Conservation (phyloP, 2,329 filamentous ascomycete species). For the Aspergillus texensis region DNA sequence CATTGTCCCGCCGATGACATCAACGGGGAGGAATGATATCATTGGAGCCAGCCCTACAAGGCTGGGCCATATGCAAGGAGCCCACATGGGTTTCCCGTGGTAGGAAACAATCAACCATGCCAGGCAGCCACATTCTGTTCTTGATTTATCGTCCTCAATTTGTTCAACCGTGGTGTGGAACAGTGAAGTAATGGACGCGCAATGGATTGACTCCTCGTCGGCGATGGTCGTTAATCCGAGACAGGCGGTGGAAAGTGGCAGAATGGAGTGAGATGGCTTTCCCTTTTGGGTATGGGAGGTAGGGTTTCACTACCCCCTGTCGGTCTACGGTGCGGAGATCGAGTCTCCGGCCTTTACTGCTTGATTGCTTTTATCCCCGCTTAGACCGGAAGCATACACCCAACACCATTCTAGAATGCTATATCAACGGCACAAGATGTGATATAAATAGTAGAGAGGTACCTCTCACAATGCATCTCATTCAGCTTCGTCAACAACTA, state of each 20-base stretch:
- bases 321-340: neutral
- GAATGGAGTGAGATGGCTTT: neutral
- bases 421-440: neutral
- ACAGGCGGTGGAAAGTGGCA: neutral
- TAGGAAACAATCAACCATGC: neutral
- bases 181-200: neutral
- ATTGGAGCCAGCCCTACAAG: slow-evolving; percentile 6
- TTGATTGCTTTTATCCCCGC: too few relatives aligned
- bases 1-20: slow-evolving; percentile 9
- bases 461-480: neutral
- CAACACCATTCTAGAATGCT: too few relatives aligned
- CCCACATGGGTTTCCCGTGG: neutral
- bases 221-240: neutral
- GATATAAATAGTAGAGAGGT: neutral
- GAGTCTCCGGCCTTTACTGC: neutral
- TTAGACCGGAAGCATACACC: too few relatives aligned
- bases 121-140: neutral
- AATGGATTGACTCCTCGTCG: neutral
- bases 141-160: neutral
- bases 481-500: neutral
- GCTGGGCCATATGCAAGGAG: neutral
- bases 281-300: neutral
- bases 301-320: neutral
- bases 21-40: slow-evolving; percentile 13
- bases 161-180: neutral